These are phyloP conservation scores for Pseudogymnoascus sp. DNA, from an alignment of 2,329 filamentous ascomycete genomes.

Conservation along the genomic window DNA sequence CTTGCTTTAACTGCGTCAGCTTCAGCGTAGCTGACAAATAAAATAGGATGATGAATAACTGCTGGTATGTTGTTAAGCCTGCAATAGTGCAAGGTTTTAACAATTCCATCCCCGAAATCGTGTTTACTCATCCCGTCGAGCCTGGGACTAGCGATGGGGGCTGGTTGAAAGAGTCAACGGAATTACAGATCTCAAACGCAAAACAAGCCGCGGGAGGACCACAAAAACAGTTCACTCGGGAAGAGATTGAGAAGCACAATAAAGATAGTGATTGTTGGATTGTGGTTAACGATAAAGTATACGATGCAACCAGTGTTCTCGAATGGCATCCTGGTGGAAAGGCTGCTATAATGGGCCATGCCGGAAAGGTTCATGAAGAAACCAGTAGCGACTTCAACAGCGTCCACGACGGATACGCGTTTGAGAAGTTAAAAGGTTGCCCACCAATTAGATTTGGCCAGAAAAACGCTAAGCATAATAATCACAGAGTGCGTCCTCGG, in stretches of 20 bases:
- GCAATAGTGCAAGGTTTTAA: constrained; percentile 24
- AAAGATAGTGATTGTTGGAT: constrained; percentile 43
- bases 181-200: constrained; percentile 36
- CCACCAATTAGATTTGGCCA: background rate
- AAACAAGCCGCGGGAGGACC: constrained; percentile 38
- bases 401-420: constrained; percentile 43
- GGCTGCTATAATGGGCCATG: constrained; percentile 39
- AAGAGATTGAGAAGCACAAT: constrained; percentile 45
- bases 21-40: background rate
- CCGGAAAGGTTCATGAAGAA: constrained; percentile 40
- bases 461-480: background rate
- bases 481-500: constrained; percentile 40
- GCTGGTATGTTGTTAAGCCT: constrained; percentile 38
- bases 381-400: constrained; percentile 41
- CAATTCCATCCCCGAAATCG: constrained; percentile 19
- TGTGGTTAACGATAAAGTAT: constrained; percentile 43
- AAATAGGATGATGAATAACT: constrained; percentile 46
- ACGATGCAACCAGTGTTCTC: constrained; percentile 40
- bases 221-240: constrained; percentile 42
- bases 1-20: background rate
- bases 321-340: constrained; percentile 43
- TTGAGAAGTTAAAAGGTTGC: constrained; percentile 38
- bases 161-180: constrained; percentile 42
- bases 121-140: constrained; percentile 40
- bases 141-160: constrained; percentile 36